phyloP scores from a whole-genome alignment of 2,329 filamentous ascomycete genomes.

The Knufia fluminis region DNA sequence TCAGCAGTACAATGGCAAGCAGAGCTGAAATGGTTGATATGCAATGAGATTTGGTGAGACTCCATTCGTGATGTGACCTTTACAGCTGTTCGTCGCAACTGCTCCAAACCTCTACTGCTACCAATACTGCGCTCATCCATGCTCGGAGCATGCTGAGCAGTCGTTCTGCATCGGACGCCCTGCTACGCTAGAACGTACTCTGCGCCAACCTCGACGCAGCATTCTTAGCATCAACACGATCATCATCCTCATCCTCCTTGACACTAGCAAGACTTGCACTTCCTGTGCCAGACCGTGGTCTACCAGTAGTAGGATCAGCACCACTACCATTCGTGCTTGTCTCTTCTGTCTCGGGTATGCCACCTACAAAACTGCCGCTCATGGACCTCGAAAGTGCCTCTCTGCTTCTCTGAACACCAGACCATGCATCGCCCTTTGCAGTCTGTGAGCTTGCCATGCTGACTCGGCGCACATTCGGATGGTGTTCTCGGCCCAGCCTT shows the following conservation, averaged over 20 bases:
- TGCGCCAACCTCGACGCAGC: slow-evolving; percentile 87
- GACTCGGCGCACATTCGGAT: slow-evolving; percentile 63
- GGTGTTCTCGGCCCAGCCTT: slow-evolving; percentile 77
- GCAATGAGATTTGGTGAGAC: no score
- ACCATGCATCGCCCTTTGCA: slow-evolving; percentile 97
- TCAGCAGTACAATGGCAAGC: no score
- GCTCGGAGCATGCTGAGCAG: no score
- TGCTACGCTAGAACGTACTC: slow-evolving; percentile 64
- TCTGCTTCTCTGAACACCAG: slow-evolving; percentile 74
- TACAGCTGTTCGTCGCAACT: no score
- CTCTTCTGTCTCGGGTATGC: slow-evolving; percentile 54
- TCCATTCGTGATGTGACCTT: no score
- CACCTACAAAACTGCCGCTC: slow-evolving; percentile 51
- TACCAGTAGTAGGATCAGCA: slow-evolving; percentile 26
- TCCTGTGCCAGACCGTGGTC: slow-evolving; percentile 26
- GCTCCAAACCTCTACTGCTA: no score
- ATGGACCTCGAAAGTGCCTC: slow-evolving; percentile 71
- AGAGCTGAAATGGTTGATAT: no score
- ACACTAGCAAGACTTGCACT: slow-evolving; percentile 50
- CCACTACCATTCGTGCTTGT: slow-evolving; percentile 35
- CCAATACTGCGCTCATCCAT: no score
- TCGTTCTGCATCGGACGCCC: background rate
- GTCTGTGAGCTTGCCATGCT: slow-evolving; percentile 83
- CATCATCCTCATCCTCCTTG: slow-evolving; percentile 74
- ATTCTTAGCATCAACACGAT: slow-evolving; percentile 89